phyloP scores from a whole-genome alignment of 108 stramenopile genomes.

The Heterococcus sp. region DNA sequence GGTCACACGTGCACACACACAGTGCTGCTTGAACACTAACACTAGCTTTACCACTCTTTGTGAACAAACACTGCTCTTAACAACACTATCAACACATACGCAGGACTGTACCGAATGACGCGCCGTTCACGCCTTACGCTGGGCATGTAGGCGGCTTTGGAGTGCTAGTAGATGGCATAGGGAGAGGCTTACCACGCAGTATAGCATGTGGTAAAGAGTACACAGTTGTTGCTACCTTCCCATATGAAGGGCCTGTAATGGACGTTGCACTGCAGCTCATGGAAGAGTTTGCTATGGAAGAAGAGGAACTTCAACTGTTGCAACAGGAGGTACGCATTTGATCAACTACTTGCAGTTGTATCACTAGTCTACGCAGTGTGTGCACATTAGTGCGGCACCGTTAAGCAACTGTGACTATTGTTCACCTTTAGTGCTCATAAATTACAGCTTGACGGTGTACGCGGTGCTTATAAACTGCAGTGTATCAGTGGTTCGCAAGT shows the following conservation, averaged over 20 bases:
- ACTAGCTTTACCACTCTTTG: no score
- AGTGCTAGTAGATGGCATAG: constrained; percentile 67
- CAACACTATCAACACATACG: not conserved
- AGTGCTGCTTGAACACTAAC: no score
- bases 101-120: constrained; percentile 9
- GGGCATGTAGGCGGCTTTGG: constrained; percentile 71
- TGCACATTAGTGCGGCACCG: no score
- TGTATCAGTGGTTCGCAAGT: no score
- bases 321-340: constrained; percentile 37
- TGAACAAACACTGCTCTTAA: no score
- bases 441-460: no score
- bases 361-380: no score
- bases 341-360: no score
- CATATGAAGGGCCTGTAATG: constrained; percentile 66
- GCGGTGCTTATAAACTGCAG: no score
- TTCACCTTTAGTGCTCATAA: no score
- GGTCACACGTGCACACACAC: no score
- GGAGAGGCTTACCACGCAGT: constrained; percentile 59
- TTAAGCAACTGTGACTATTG: no score
- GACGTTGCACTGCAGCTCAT: constrained; percentile 56
- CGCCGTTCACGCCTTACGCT: constrained; percentile 59
- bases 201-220: constrained; percentile 69
- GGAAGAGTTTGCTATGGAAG: constrained; percentile 33
- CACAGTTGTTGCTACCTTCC: constrained; percentile 67
- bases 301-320: constrained; percentile 36